Percentiles rank a stretch among this genome's conserved stretches.
phyloP scores from a whole-genome alignment of 352 stramenopile species.

The Phytopythium ostracodes region DNA sequence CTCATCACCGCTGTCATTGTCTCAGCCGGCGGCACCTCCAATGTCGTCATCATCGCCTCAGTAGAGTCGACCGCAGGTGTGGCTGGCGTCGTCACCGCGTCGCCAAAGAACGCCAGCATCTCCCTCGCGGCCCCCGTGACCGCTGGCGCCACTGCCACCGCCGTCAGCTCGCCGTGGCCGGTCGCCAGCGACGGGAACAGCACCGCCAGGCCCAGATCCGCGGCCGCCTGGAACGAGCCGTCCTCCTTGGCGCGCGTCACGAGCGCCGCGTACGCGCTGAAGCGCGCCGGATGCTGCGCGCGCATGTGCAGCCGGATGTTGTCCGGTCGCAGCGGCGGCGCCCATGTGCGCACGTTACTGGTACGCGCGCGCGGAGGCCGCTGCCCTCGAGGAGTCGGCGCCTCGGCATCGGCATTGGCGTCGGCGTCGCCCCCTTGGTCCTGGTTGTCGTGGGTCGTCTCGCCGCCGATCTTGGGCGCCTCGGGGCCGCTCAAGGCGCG shows the following conservation, averaged over 20 bases:
- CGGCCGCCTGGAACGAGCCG: slow-evolving; percentile 9
- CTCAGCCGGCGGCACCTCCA: neutral
- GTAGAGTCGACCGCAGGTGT: neutral
- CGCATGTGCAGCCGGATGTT: slow-evolving; percentile 39
- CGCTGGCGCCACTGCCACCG: neutral
- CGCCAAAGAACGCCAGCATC: slow-evolving; percentile 18
- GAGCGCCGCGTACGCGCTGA: slow-evolving; percentile 23
- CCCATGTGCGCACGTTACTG: slow-evolving; percentile 30
- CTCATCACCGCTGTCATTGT: neutral
- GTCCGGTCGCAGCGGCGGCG: slow-evolving; percentile 31
- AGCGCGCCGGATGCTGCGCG: slow-evolving; percentile 31
- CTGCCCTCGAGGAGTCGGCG: neutral
- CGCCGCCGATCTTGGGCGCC: neutral
- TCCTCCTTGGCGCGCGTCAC: slow-evolving; percentile 20
- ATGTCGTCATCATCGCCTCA: neutral
- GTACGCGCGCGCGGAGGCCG: slow-evolving; percentile 18
- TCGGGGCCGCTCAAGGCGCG: slow-evolving; percentile 8
- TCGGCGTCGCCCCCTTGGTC: slow-evolving; percentile 6
- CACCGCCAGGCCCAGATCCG: neutral
- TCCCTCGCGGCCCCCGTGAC: slow-evolving; percentile 1
- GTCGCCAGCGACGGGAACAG: slow-evolving; percentile 7
- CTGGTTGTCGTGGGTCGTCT: neutral
- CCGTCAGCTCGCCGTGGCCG: neutral
- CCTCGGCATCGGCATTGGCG: neutral
- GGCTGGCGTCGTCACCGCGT: neutral